Base-by-base conservation (phyloP, 192 early-diverging fungal species). In the Backusella psychrophila region DNA sequence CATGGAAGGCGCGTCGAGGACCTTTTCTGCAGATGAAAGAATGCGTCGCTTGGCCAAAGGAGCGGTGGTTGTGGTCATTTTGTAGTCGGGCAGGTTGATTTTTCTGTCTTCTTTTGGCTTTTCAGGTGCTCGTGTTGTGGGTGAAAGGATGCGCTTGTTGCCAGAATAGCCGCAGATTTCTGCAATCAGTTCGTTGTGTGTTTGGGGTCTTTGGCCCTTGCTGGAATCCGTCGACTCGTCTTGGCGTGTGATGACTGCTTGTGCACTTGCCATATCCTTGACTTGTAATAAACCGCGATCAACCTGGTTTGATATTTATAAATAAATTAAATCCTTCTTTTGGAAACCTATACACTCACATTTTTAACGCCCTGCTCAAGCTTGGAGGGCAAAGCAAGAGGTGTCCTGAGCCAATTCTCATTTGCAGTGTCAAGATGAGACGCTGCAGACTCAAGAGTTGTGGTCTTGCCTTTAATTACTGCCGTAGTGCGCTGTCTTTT, bases 1-100 rank as follows among this genome's bases (percentile, higher is more conserved):
- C 71, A 99, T 77, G 0, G 91, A 91, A 3, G 96, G 96, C 1
- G 97, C 96, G 85, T 99, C 97, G 35, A 99, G 85, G 3, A 97
- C 85, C 41, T 89, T 90, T 74, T 94, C 94, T 0, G 97, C 95
- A 15, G 88, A 87, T 14, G 88, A 91, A n/a, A 90, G 81, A 35
- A 99, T 95, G 35, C 91, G 89, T 34, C 97, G 84, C 46, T 88
- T 87, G 35, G 74, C 44, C 4, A 42, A 76, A 23, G 75, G 41
- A n/a, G 70, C 66, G 11, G 83, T 73, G 8, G 66, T 66, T n/a
- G 82, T 71, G 19, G 80, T 83, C 4, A 88, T 73, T 21, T 88
- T 87, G 33, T 83, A 81, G 72, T 81, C 90, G 84, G 85, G 92
- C 36, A 81, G 87, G 56, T 85, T 87, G 93, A 36, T 89, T 85